Percentiles rank a stretch among this genome's conserved stretches.
Conservation (phyloP, 768 basidiomycete species). For the Trametes cubensis region DNA sequence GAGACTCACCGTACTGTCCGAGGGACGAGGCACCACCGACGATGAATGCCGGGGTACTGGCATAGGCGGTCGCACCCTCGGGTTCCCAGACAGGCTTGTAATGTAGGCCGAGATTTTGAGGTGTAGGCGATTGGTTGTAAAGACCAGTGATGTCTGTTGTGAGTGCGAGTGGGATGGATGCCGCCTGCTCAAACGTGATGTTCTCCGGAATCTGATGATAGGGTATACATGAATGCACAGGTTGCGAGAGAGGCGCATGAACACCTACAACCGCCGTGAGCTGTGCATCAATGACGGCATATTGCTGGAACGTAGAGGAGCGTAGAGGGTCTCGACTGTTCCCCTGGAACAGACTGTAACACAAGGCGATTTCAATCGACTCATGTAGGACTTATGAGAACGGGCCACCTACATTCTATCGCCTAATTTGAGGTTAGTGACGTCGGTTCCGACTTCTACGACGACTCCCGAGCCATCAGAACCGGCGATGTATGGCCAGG, state of each 20-base stretch:
- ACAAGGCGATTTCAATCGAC: no score
- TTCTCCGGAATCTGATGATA: slow-evolving; percentile 31
- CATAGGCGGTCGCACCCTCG: background rate
- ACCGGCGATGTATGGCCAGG: no score
- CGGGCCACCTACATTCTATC: no score
- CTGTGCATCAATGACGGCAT: slow-evolving; percentile 29
- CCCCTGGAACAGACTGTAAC: slow-evolving; percentile 26
- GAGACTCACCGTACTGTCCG: slow-evolving; percentile 8
- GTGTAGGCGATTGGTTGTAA: background rate
- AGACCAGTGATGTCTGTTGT: background rate
- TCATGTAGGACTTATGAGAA: no score
- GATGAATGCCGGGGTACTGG: slow-evolving; percentile 6
- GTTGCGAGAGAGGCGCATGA: no score
- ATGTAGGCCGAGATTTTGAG: slow-evolving; percentile 8
- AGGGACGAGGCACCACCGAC: slow-evolving; percentile 10
- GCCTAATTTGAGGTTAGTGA: no score
- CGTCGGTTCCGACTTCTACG: no score
- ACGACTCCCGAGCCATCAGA: no score
- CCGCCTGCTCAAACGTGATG: slow-evolving; percentile 29
- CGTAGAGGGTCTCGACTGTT: background rate
- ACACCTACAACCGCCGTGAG: slow-evolving; percentile 24
- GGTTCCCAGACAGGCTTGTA: slow-evolving; percentile 13
- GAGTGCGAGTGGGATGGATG: slow-evolving; percentile 35
- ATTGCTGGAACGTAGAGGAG: slow-evolving; percentile 31
- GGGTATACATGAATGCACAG: background rate